A percentile compares a stretch with the other conserved stretches of the same genome.
Evolutionary conservation across 2,329 filamentous ascomycete genomes (phyloP).

Genomic region (Hypoxylon sp.): DNA sequence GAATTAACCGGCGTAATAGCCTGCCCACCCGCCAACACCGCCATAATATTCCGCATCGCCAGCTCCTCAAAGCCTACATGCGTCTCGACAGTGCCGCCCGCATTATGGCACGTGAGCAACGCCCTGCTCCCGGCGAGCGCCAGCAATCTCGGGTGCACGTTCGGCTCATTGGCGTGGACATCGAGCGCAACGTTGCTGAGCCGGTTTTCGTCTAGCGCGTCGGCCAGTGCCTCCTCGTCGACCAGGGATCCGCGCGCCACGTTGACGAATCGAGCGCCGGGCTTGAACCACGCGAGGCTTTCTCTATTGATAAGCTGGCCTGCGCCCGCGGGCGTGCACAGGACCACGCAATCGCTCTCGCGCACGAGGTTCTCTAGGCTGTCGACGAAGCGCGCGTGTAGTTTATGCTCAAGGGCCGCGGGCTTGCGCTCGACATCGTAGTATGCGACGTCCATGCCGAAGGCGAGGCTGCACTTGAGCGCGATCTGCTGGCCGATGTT

Average conservation of each 20-base stretch:
- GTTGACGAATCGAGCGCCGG: conserved; percentile 73
- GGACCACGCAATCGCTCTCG: conserved; percentile 71
- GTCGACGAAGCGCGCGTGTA: conserved; percentile 65
- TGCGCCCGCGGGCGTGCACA: conserved; percentile 69
- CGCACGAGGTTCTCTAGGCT: conserved; percentile 67
- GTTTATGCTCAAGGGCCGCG: conserved; percentile 58
- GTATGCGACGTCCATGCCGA: conserved; percentile 78
- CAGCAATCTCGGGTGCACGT: conserved; percentile 63
- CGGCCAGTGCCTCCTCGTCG: conserved; percentile 74
- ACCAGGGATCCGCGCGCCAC: conserved; percentile 75
- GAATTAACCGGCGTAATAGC: conserved; percentile 75
- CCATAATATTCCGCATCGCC: conserved; percentile 76
- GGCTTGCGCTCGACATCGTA: conserved; percentile 70
- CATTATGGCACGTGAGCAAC: conserved; percentile 77
- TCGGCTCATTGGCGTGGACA: conserved; percentile 74
- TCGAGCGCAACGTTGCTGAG: conserved; percentile 72
- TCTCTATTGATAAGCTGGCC: conserved; percentile 64
- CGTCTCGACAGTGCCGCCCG: conserved; percentile 76
- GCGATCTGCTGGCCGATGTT: conserved; percentile 76
- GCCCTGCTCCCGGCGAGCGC: conserved; percentile 61
- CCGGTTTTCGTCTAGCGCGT: conserved; percentile 67
- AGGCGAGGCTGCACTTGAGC: conserved; percentile 68
- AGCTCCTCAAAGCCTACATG: conserved; percentile 76
- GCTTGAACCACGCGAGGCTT: conserved; percentile 66
- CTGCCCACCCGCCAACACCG: conserved; percentile 66